phyloP scores from a whole-genome alignment of 208 protist genomes.

The Wallacemonas collosoma region DNA sequence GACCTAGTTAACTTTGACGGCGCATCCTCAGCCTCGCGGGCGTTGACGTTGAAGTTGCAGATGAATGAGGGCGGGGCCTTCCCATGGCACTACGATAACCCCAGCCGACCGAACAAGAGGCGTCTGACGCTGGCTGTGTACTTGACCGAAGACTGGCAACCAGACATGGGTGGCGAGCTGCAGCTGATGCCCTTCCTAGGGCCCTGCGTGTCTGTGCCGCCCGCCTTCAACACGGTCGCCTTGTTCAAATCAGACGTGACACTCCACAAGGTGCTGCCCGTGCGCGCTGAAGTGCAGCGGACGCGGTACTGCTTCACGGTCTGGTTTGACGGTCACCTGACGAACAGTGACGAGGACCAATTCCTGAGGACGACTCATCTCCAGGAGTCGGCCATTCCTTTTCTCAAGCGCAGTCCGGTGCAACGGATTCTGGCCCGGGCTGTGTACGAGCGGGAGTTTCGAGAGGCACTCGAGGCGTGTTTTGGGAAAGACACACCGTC shows the following conservation, averaged over 20 bases:
- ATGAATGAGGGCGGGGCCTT: constrained; percentile 58
- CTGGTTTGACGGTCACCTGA: constrained; percentile 47
- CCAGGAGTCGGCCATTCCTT: constrained; percentile 23
- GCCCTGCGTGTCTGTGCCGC: constrained; percentile 29
- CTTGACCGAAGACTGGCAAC: constrained; percentile 41
- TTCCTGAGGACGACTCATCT: constrained; percentile 41
- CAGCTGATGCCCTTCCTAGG: constrained; percentile 48
- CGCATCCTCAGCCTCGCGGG: constrained; percentile 15
- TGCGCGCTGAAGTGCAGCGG: constrained; percentile 4
- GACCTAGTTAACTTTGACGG: constrained; percentile 30
- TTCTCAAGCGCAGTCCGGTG: constrained; percentile 40
- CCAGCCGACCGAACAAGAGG: constrained; percentile 44
- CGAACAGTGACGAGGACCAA: constrained; percentile 49
- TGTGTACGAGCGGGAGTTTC: constrained; percentile 48
- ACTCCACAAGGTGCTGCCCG: constrained; percentile 42
- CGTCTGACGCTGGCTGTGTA: constrained; percentile 63
- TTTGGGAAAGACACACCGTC: constrained; percentile 34
- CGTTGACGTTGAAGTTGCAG: constrained; percentile 57
- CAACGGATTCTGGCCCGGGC: constrained; percentile 45
- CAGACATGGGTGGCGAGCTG: constrained; percentile 40
- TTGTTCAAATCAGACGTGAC: constrained; percentile 48
- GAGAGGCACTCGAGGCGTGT: constrained; percentile 36
- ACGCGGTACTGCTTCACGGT: constrained; percentile 57
- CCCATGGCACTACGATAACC: constrained; percentile 71
- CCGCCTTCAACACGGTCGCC: constrained; percentile 39